Evolutionary conservation across 352 stramenopile species (phyloP).

Genomic region (Phytophthora rubi): DNA sequence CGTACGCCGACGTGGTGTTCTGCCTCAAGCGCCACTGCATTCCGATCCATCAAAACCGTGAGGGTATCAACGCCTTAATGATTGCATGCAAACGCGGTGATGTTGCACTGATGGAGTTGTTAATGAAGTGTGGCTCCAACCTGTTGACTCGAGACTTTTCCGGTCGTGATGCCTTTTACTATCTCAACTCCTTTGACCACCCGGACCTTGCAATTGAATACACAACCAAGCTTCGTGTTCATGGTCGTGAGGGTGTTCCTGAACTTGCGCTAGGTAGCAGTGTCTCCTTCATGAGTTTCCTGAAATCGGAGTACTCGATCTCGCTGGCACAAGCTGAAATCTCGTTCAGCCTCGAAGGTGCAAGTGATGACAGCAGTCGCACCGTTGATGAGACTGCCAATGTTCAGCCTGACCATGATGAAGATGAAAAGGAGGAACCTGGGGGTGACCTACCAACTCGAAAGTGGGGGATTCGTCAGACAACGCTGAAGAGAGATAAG

Average conservation of each 20-base stretch:
- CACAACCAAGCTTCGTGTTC: constrained; percentile 25
- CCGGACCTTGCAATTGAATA: constrained; percentile 47
- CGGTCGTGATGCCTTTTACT: constrained; percentile 44
- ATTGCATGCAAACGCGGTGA: constrained; percentile 52
- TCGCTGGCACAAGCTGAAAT: constrained; percentile 24
- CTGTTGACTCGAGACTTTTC: constrained; percentile 56
- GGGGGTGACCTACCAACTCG: constrained; percentile 22
- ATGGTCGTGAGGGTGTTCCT: not conserved
- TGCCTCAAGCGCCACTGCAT: constrained; percentile 51
- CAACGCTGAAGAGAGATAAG: constrained; percentile 40
- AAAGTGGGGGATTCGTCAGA: constrained; percentile 49
- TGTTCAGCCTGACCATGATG: not conserved
- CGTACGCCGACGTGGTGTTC: constrained; percentile 39
- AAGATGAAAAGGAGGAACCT: constrained; percentile 5
- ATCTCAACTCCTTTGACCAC: constrained; percentile 55
- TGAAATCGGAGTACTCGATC: constrained; percentile 23
- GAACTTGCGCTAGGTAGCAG: constrained; percentile 16
- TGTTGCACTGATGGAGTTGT: constrained; percentile 39
- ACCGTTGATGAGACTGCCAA: constrained; percentile 4
- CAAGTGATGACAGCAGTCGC: constrained; percentile 1
- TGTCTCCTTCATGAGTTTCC: not conserved
- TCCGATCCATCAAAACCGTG: constrained; percentile 52
- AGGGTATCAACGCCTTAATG: constrained; percentile 56
- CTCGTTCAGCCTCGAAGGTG: constrained; percentile 10
- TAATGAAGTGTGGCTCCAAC: constrained; percentile 44